Evolutionary conservation across 805 yeast species (phyloP), one percentile per base, ranked within the genome.

Genomic region (Saccharomycopsis javanensis): DNA sequence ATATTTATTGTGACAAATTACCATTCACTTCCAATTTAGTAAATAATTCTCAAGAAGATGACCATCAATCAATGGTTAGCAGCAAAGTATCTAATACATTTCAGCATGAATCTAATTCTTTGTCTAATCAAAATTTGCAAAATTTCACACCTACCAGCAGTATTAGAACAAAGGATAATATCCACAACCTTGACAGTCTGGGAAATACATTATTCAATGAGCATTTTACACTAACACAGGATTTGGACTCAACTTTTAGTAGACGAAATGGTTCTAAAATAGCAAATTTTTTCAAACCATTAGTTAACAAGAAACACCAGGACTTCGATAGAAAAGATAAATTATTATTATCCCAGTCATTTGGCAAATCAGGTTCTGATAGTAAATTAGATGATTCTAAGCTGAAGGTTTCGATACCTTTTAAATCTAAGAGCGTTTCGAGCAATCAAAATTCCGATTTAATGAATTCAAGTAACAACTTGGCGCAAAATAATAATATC

Each of bases 1-100:
- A 83, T 62, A 71, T 84, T 1, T 81, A 79, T 62, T 80, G 88
- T 61, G 75, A 75, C 45, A 76, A 79, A 13, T 64, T 83, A 38
- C 92, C 94, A 0, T 68, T 80, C 55, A 28, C 59, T 4, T 31
- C 48, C 18, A 42, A 34, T n/a, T 25, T 42, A 3, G 18, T 23
- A 13, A 25, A 37, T 42, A 18, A 38, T 3, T 20, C 48, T 8
- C 48, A 20, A 42, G 48, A 42, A 20, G 48, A 42, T 23, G 48
- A 42, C 23, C 48, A 23, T 20, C 48, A 42, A 25, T 42, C 48
- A 20, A 25, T 42, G 15, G 28, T 20, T 11, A 42, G 48, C 23
- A 42, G 48, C 13, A 42, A 42, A 25, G 4, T 42, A 11, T 42
- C 48, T 42, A 42, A 23, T 1, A 16, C 48, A 8, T 42, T 33